These are phyloP conservation scores for Solanum raphanifolium DNA, from an alignment of 257 asterid species.

Conservation along the genomic window DNA sequence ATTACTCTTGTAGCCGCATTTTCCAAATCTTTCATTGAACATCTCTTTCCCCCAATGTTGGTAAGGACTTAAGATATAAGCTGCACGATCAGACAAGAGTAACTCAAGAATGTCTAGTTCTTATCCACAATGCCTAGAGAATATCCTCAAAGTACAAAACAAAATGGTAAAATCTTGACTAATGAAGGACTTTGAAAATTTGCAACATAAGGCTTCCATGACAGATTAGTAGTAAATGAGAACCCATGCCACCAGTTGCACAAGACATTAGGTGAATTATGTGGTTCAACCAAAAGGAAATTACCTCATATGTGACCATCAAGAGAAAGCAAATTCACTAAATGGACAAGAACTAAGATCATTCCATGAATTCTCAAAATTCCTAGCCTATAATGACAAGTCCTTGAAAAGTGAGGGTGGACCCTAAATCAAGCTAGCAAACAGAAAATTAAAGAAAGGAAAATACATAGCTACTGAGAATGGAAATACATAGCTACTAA, in stretches of 20 bases:
- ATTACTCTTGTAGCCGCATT: conserved; percentile 81
- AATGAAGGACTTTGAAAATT: neutral
- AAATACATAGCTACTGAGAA: neutral
- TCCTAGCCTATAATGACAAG: neutral
- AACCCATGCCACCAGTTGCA: neutral
- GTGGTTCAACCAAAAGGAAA: neutral
- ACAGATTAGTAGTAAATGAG: neutral
- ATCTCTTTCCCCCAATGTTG: conserved; percentile 71
- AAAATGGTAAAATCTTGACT: neutral
- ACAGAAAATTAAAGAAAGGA: neutral
- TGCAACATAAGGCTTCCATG: neutral
- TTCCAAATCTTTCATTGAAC: conserved; percentile 80
- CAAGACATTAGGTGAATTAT: neutral
- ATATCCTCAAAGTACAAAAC: conserved; percentile 1
- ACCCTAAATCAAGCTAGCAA: neutral
- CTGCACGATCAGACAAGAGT: conserved; percentile 79
- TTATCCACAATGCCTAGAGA: conserved; percentile 16
- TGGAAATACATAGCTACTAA: neutral
- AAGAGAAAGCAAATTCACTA: neutral
- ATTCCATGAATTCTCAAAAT: neutral
- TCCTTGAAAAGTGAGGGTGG: neutral
- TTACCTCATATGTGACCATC: neutral
- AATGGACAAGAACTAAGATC: neutral
- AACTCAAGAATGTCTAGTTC: conserved; percentile 51
- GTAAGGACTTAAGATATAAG: conserved; percentile 49